Evolutionary conservation across 2,329 filamentous ascomycete genomes (phyloP).

Genomic region (Fulvia fulva): DNA sequence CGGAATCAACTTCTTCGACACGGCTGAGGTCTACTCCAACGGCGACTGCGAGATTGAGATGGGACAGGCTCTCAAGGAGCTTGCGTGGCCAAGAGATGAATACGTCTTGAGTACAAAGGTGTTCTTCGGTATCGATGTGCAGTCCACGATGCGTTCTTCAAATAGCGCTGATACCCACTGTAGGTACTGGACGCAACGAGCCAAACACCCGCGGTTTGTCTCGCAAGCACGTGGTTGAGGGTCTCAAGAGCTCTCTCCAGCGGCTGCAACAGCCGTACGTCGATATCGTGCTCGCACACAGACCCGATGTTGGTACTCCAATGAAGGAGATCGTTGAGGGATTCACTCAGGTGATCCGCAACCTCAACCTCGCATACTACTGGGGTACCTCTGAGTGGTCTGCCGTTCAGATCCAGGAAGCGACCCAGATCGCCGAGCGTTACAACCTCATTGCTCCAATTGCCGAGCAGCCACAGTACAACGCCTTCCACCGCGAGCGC

Average conservation of each 20-base stretch:
- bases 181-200: slow-evolving; percentile 47
- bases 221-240: slow-evolving; percentile 54
- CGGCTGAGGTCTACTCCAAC: slow-evolving; percentile 51
- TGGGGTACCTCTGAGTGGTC: slow-evolving; percentile 62
- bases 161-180: no score
- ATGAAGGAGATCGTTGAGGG: slow-evolving; percentile 57
- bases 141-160: no score
- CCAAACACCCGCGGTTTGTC: slow-evolving; percentile 51
- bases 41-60: slow-evolving; percentile 62
- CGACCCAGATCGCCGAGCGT: slow-evolving; percentile 51
- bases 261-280: slow-evolving; percentile 64
- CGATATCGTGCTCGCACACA: slow-evolving; percentile 61
- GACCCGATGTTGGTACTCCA: slow-evolving; percentile 48
- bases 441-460: slow-evolving; percentile 58
- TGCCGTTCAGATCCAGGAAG: slow-evolving; percentile 57
- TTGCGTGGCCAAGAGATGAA: slow-evolving; percentile 47
- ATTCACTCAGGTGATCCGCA: slow-evolving; percentile 49
- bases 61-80: slow-evolving; percentile 45
- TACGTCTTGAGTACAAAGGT: slow-evolving; percentile 44
- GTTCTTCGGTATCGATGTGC: slow-evolving; percentile 49
- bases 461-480: slow-evolving; percentile 57
- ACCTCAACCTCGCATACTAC: slow-evolving; percentile 60
- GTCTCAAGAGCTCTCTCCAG: slow-evolving; percentile 54
- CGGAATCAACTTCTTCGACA: slow-evolving; percentile 49
- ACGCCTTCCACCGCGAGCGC: slow-evolving; percentile 57